These are phyloP conservation scores for Hypoxylon rickii DNA, from an alignment of 495 filamentous ascomycete genomes.

Conservation along the genomic window DNA sequence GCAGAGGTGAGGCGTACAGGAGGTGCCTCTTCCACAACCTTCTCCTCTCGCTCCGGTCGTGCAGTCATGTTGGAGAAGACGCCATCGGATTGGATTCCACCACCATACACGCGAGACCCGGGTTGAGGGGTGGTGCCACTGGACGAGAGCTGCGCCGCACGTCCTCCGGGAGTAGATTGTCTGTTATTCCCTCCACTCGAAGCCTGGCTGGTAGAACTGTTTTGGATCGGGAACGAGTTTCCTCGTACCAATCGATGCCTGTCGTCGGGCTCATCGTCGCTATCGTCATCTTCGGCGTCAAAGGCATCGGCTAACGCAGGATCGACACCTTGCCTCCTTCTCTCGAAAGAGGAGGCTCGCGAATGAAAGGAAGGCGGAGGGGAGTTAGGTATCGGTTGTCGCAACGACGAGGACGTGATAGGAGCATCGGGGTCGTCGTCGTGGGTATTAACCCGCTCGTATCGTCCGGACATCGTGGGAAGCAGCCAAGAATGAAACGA, in stretches of 20 bases:
- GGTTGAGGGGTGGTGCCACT: slow-evolving; percentile 41
- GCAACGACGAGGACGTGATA: slow-evolving; percentile 33
- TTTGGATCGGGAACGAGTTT: slow-evolving; percentile 51
- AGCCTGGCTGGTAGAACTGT: slow-evolving; percentile 13
- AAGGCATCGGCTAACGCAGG: slow-evolving; percentile 88
- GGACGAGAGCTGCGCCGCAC: slow-evolving; percentile 24
- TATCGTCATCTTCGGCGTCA: slow-evolving; percentile 73
- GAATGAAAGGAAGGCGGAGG: slow-evolving; percentile 95
- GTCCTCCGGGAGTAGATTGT: slow-evolving; percentile 16
- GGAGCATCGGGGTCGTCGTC: slow-evolving; percentile 53
- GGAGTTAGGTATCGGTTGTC: slow-evolving; percentile 68
- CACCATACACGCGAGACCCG: slow-evolving; percentile 59
- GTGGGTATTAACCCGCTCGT: slow-evolving; percentile 67
- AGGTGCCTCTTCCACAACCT: slow-evolving; percentile 82
- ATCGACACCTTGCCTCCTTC: slow-evolving; percentile 62
- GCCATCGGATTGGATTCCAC: slow-evolving; percentile 77
- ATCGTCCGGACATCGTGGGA: slow-evolving; percentile 77
- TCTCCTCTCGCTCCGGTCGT: slow-evolving; percentile 85
- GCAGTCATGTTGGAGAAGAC: slow-evolving; percentile 95
- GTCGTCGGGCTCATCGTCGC: slow-evolving; percentile 78
- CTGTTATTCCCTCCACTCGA: slow-evolving; percentile 16
- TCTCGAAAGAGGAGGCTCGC: slow-evolving; percentile 72
- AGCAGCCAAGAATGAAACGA: slow-evolving; percentile 23
- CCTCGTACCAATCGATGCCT: slow-evolving; percentile 83
- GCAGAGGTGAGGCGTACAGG: slow-evolving; percentile 65